A percentile compares a stretch with the other conserved stretches of the same genome.
Conservation (phyloP, 1,284 basidiomycete genomes). For the Jaminaea rosea region DNA sequence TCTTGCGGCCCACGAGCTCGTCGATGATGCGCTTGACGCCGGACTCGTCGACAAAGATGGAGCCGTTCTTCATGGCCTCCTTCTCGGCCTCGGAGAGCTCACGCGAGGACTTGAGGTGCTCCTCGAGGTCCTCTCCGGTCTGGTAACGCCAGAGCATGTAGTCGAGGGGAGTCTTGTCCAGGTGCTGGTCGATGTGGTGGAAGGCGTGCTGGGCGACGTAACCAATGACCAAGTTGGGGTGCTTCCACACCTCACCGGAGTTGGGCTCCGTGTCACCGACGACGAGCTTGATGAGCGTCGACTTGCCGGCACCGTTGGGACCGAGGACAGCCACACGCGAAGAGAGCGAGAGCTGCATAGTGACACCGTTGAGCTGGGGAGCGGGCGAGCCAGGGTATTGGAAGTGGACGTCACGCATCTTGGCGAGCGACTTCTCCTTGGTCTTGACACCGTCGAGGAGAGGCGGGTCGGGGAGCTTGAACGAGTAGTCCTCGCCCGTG, state of each 20-base stretch:
- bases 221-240: slow-evolving; percentile 47
- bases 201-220: slow-evolving; percentile 48
- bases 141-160: slow-evolving; percentile 49
- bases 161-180: slow-evolving; percentile 47
- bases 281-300: slow-evolving; percentile 46
- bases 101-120: slow-evolving; percentile 43
- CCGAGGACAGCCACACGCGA: slow-evolving; percentile 47
- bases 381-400: slow-evolving; percentile 45
- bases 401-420: slow-evolving; percentile 46
- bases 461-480: slow-evolving; percentile 48
- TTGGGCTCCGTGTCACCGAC: slow-evolving; percentile 47
- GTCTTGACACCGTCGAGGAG: slow-evolving; percentile 48
- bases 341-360: slow-evolving; percentile 47
- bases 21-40: slow-evolving; percentile 47
- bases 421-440: slow-evolving; percentile 48
- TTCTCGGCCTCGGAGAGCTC: slow-evolving; percentile 38
- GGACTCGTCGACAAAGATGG: slow-evolving; percentile 37
- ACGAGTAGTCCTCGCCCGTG: slow-evolving; percentile 46
- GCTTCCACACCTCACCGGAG: slow-evolving; percentile 46
- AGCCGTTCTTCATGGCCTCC: slow-evolving; percentile 43
- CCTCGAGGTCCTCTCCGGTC: slow-evolving; percentile 47
- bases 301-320: slow-evolving; percentile 47
- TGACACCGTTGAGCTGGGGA: slow-evolving; percentile 44
- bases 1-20: slow-evolving; percentile 45
- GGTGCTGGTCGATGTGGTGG: slow-evolving; percentile 49